A percentile compares a stretch with the other conserved stretches of the same genome.
Conservation (phyloP, 345 rosid species). For the Firmiana major region DNA sequence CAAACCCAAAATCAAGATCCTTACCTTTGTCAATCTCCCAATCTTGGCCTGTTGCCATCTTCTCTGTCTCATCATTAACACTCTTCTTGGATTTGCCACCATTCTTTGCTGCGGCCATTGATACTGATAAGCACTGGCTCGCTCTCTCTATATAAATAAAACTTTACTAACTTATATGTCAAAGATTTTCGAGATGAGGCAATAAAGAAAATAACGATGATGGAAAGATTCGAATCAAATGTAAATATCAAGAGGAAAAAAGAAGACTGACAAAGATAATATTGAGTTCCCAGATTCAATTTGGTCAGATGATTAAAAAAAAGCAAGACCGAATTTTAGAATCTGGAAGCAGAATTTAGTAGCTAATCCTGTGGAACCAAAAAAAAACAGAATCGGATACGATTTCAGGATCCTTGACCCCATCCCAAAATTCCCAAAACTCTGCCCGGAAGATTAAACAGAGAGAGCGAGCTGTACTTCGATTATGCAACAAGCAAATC, state of each 20-base stretch:
- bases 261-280: neutral
- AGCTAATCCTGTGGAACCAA: constrained; percentile 33
- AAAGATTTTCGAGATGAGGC: constrained; percentile 12
- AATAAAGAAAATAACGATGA: neutral
- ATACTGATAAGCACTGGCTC: constrained; percentile 24
- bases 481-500: neutral
- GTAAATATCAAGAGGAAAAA: constrained; percentile 3
- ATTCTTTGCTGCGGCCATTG: constrained; percentile 46
- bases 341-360: constrained; percentile 25
- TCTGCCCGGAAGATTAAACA: neutral
- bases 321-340: constrained; percentile 18
- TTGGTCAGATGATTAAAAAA: constrained; percentile 23
- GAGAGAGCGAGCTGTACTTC: constrained; percentile 35
- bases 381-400: constrained; percentile 51
- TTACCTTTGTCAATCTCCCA: constrained; percentile 44
- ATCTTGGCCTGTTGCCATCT: constrained; percentile 28
- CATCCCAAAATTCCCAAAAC: constrained; percentile 19
- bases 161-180: neutral
- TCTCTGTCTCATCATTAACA: constrained; percentile 32
- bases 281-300: constrained; percentile 26
- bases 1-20: constrained; percentile 22
- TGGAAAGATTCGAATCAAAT: constrained; percentile 26
- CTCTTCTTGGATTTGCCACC: constrained; percentile 48
- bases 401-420: constrained; percentile 22
- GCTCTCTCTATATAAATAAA: constrained; percentile 19